Evolutionary conservation across 371 early-diverging fungal genomes (phyloP), one percentile per base, ranked within the genome.

Genomic region (Entomophthora muscae): DNA sequence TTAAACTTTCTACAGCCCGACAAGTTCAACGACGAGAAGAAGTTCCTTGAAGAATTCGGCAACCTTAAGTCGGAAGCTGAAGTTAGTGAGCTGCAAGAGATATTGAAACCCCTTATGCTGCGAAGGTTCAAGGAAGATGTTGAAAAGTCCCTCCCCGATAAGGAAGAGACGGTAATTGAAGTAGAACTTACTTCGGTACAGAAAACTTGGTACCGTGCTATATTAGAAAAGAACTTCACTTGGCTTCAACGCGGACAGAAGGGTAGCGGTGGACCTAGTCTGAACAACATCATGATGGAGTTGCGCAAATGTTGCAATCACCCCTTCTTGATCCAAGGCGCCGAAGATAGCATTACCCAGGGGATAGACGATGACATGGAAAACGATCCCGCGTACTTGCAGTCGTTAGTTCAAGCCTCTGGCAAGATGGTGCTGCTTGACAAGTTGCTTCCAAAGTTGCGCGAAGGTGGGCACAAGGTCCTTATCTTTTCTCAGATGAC

Each of bases 401-500:
- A 82, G 28, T 83, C 84, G 31, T 67, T 97, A 54, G 78, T 96
- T 7, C 79, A 88, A 42, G 82, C 88, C 21, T 91, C 90, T 31
- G 94, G 95, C 63, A 97, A 95, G 73, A 73, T 96, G 71, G 82
- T 82, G 3, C 64, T 89, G 65, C 83, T 95, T 65, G 93, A 95
- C 70, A 92, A 93, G 70, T 75, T 96, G 1, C 72, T 98, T 28
- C 75, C 71, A 27, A 88, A 85, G 67, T 70, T 95, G 65, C 82
- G 84, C 68, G 81, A 77, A 24, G 83, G 84, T 5, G 91, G 90
- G 7, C 92, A 93, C 71, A 86, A 90, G 69, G 95, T 95, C 5
- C 72, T 98, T 55, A 93, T 98, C 55, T 98, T 95, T 71, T 93
- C 93, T 10, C 96, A 95, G 70, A 93, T 95, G 83, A 91, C 93